A percentile compares a stretch with the other conserved stretches of the same genome.
These are phyloP conservation scores for Lignosus rhinocerotis DNA, from an alignment of 1,284 basidiomycete species.

Conservation along the genomic window DNA sequence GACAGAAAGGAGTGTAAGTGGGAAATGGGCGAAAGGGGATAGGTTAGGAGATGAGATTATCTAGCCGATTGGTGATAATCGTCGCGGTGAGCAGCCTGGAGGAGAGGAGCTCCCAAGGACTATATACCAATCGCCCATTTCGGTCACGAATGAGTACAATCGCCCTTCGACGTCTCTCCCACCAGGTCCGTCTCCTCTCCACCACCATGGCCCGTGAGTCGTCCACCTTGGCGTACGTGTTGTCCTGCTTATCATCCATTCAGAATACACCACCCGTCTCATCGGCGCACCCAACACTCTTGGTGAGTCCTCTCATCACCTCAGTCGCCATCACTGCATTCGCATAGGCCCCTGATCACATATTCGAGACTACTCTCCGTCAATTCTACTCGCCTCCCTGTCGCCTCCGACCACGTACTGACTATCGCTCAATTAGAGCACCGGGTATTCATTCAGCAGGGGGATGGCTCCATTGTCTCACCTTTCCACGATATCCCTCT, in stretches of 20 bases:
- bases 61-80: slow-evolving; percentile 23
- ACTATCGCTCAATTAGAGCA: slow-evolving; percentile 62
- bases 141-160: slow-evolving; percentile 29
- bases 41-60: slow-evolving; percentile 13
- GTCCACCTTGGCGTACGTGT: slow-evolving; percentile 11
- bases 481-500: slow-evolving; percentile 97
- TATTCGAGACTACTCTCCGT: slow-evolving; percentile 15
- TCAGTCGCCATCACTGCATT: background rate
- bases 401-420: background rate
- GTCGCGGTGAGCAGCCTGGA: background rate
- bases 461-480: no score
- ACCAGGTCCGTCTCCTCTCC: slow-evolving; percentile 58
- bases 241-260: slow-evolving; percentile 22
- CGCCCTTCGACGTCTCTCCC: slow-evolving; percentile 51
- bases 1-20: background rate
- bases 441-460: slow-evolving; percentile 93
- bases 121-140: slow-evolving; percentile 11
- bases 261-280: slow-evolving; percentile 76
- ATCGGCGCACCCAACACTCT: slow-evolving; percentile 91
- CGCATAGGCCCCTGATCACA: slow-evolving; percentile 4
- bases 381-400: background rate
- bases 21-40: slow-evolving; percentile 8
- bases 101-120: background rate
- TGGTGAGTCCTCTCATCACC: slow-evolving; percentile 50
- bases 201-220: slow-evolving; percentile 61